Evolutionary conservation across 2,329 filamentous ascomycete genomes (phyloP).

Genomic region (Fusarium pseudoanthophilum): DNA sequence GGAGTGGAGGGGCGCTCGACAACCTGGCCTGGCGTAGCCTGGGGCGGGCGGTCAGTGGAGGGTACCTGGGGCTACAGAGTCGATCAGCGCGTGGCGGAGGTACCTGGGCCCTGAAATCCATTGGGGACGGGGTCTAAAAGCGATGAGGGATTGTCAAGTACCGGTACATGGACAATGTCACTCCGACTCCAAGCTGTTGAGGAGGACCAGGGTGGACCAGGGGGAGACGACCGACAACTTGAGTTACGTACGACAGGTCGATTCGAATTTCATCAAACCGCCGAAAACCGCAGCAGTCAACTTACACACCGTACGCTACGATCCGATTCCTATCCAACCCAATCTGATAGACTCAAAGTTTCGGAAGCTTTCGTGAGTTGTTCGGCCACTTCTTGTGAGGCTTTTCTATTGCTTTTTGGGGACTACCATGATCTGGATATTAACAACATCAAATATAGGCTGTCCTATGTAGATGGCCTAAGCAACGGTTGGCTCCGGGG

Average conservation of each 20-base stretch:
- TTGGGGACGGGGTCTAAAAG: conserved; percentile 37
- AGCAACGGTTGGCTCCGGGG: conserved; percentile 5
- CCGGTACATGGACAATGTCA: conserved; percentile 34
- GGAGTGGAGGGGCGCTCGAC: conserved; percentile 17
- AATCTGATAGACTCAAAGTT: conserved; percentile 5
- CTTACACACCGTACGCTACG: conserved; percentile 18
- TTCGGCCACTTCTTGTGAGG: conserved; percentile 13
- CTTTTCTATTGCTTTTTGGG: conserved; percentile 13
- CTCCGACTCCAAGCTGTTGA: conserved; percentile 42
- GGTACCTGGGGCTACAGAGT: conserved; percentile 31
- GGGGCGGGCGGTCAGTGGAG: conserved; percentile 30
- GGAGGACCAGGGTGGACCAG: conserved; percentile 42
- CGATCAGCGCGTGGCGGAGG: conserved; percentile 23
- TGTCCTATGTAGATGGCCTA: conserved; percentile 8
- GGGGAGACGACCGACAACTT: conserved; percentile 27
- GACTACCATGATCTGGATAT: background rate
- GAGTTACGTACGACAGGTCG: conserved; percentile 38
- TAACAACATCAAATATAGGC: conserved; percentile 2
- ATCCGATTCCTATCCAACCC: background rate
- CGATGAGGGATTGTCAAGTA: conserved; percentile 40
- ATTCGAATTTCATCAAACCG: conserved; percentile 27
- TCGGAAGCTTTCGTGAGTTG: conserved; percentile 11
- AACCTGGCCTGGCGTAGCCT: conserved; percentile 19
- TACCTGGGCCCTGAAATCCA: conserved; percentile 38
- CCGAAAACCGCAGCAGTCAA: conserved; percentile 39